Evolutionary conservation across 2,329 filamentous ascomycete genomes (phyloP).

Genomic region (Xylaria polymorpha): DNA sequence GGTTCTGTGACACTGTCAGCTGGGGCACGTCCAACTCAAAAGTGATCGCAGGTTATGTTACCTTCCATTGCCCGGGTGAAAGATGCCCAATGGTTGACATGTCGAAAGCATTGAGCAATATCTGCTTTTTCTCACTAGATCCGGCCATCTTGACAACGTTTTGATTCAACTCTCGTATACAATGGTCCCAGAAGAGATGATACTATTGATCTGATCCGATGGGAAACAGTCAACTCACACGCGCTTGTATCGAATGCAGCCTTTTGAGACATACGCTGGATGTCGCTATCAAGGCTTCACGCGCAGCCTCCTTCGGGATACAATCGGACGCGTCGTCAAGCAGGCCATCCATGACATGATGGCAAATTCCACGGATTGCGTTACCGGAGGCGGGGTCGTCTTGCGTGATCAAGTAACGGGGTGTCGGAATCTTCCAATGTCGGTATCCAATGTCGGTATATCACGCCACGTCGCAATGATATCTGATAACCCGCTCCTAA

Average conservation of each 20-base stretch:
- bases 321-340: slow-evolving; percentile 16
- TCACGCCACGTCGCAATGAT: slow-evolving; percentile 14
- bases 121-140: slow-evolving; percentile 59
- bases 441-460: slow-evolving; percentile 23
- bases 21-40: slow-evolving; percentile 18
- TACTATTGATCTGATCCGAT: slow-evolving; percentile 17
- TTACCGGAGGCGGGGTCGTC: slow-evolving; percentile 20
- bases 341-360: slow-evolving; percentile 13
- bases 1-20: slow-evolving; percentile 58
- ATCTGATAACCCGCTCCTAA: slow-evolving; percentile 13
- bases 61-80: slow-evolving; percentile 75
- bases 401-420: slow-evolving; percentile 20
- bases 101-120: slow-evolving; percentile 73
- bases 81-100: slow-evolving; percentile 74
- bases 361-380: slow-evolving; percentile 10
- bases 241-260: slow-evolving; percentile 14
- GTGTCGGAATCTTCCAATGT: slow-evolving; percentile 1
- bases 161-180: slow-evolving; percentile 14
- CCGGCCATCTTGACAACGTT: slow-evolving; percentile 28
- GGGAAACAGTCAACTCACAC: slow-evolving; percentile 17
- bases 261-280: slow-evolving; percentile 19
- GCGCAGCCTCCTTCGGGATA: slow-evolving; percentile 9
- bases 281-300: slow-evolving; percentile 16
- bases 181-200: slow-evolving; percentile 10
- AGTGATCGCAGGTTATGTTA: slow-evolving; percentile 42